Evolutionary conservation across 2,329 filamentous ascomycete species (phyloP), one percentile per base, ranked within the genome.

Genomic region (Cladosporium velox): DNA sequence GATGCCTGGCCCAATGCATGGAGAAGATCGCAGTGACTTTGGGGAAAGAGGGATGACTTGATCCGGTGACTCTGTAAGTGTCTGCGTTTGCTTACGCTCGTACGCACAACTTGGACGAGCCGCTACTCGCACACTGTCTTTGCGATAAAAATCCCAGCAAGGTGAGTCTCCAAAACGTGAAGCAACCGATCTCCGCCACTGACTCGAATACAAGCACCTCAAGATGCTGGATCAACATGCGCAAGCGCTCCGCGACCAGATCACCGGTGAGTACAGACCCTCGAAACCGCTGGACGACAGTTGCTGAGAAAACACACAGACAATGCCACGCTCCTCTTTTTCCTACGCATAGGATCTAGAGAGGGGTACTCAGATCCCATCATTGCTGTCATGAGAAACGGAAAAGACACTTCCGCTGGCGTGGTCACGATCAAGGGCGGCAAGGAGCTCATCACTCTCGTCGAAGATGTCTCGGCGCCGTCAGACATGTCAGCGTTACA

Each of bases 171-270:
- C 6, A 12, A 1, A n/a, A 21, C 41, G 12, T 4, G 10, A 21
- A 47, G 10, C n/a, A 24, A 47, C 10, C n/a, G n/a, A 47, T 5
- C n/a, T 47, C n/a, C 3, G 10, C n/a, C n/a, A n/a, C 51, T 30
- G 51, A 54, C 28, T 12, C 15, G 1, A n/a, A 7, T 2, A 24
- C 28, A 55, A 21, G 15, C 6, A 21, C 26, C 15, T 21, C 52
- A 55, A 34, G 7, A 55, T 55, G 52, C 52, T 55, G 18, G 52
- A 55, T 18, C 32, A 30, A 2, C 28, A 34, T 30, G 26, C 52
- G 6, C 52, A 34, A 55, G 52, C 52, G n/a, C 52, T 55, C 4
- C 52, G 52, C 30, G 52, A 55, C 18, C 52, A 55, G 18, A 55
- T 55, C 18, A 34, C 18, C 4, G 52, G 52, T 55, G n/a, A 32